Evolutionary conservation across 768 basidiomycete genomes (phyloP), one percentile per base, ranked within the genome.

Genomic region (Dacryopinax primogenitus): DNA sequence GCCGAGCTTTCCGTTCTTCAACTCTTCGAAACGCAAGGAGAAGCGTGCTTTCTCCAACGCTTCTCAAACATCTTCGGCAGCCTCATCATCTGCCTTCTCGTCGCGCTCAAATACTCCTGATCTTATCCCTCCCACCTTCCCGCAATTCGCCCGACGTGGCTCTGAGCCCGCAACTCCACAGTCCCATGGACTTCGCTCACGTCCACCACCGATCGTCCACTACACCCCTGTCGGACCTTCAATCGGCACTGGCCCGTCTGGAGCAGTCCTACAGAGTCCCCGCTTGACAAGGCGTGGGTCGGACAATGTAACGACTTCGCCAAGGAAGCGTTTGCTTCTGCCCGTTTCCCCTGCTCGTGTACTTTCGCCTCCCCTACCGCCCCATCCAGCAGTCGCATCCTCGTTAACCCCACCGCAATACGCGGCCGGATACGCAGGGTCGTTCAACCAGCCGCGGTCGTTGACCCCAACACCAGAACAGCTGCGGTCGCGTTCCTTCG

Each of bases 1-100:
- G 51, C 51, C 51, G 51, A 58, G 26, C 32, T 58, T 58, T 30
- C 32, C 51, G 30, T 58, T 58, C 51, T 58, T 58, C 51, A 58
- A 58, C 26, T 3, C 4, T 3, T 58, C 51, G 51, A 58, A 58
- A 21, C 51, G 51, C 51, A 58, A 30, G 51, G 51, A 58, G 51
- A 58, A 58, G 30, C 51, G 51, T 18, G 11, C 51, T 4, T 58
- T 4, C 21, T 58, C 51, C 15, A 58, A 58, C 32, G 11, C 51
- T 2, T 58, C 51, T 11, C 51, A 58, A 58, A 58, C 51, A 28
- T 58, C 51, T 9, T 58, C 51, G 26, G 32, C 51, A 4, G 32
- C 51, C 9, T 58, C 51, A 13, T 58, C 51, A 30, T 58, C 51
- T 9, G 51, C 13, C 21, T 58, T 58, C 51, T 58, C 51, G 12